phyloP scores from a whole-genome alignment of 2,329 filamentous ascomycete genomes.

The Conoideocrella luteorostrata region DNA sequence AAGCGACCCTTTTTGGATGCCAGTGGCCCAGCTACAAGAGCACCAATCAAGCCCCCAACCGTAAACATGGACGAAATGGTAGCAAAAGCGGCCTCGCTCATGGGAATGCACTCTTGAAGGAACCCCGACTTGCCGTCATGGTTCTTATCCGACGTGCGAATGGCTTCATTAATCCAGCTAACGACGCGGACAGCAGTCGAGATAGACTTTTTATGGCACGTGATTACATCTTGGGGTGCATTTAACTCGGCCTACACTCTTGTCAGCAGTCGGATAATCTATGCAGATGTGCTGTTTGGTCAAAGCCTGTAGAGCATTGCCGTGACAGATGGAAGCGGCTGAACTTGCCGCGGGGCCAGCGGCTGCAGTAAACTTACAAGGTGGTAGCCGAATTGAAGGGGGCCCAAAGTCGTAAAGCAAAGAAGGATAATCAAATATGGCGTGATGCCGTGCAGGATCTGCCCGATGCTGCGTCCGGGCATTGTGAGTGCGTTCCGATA shows the following conservation, averaged over 20 bases:
- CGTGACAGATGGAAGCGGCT: background rate
- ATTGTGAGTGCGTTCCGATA: conserved; percentile 17
- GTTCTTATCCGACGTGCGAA: conserved; percentile 15
- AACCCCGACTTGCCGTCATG: conserved; percentile 18
- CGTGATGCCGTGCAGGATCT: conserved; percentile 47
- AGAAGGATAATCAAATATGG: conserved; percentile 74
- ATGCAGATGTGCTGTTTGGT: too few relatives aligned
- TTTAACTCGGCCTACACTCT: conserved; percentile 72
- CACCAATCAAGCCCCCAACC: conserved; percentile 78
- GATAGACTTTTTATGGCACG: conserved; percentile 59
- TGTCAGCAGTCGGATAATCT: too few relatives aligned
- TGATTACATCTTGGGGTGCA: conserved; percentile 88
- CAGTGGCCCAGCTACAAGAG: conserved; percentile 72
- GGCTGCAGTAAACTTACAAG: conserved; percentile 48
- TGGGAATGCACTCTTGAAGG: conserved; percentile 76
- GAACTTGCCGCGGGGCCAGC: background rate
- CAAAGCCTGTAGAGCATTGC: background rate
- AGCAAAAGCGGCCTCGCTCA: conserved; percentile 76
- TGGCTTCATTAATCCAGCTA: conserved; percentile 20
- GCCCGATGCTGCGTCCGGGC: conserved; percentile 20
- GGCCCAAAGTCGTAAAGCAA: conserved; percentile 71
- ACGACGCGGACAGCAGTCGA: conserved; percentile 22
- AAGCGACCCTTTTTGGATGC: conserved; percentile 71
- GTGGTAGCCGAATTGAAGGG: conserved; percentile 92
- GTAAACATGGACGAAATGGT: conserved; percentile 88